These are phyloP conservation scores for Lachancea cidri DNA, from an alignment of 805 yeast genomes.

Conservation along the genomic window DNA sequence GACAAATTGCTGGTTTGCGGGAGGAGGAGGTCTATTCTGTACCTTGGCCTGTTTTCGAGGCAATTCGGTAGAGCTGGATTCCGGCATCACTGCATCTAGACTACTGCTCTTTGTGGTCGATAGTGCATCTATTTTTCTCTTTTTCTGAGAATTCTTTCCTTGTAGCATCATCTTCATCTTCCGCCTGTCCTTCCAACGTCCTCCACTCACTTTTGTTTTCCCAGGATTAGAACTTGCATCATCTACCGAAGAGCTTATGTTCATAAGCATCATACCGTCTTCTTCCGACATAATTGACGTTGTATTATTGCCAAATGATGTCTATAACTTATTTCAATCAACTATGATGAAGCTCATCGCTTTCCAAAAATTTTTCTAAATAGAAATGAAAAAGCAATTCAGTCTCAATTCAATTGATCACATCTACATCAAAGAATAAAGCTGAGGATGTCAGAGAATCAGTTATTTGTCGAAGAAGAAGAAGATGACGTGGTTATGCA, in stretches of 20 bases:
- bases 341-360: constrained; percentile 19
- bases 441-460: constrained; percentile 1
- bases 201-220: constrained; percentile 53
- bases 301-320: background rate
- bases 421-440: background rate
- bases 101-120: too few relatives aligned
- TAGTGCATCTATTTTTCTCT: too few relatives aligned
- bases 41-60: constrained; percentile 21
- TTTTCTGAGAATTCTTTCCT: constrained; percentile 37
- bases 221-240: constrained; percentile 19
- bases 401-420: constrained; percentile 1
- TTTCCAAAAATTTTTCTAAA: constrained; percentile 13
- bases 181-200: constrained; percentile 79
- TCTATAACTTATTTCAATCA: background rate
- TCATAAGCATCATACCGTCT: constrained; percentile 49
- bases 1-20: constrained; percentile 47
- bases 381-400: constrained; percentile 2
- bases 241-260: constrained; percentile 51
- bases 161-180: constrained; percentile 46
- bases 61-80: constrained; percentile 6
- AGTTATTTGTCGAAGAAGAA: constrained; percentile 35
- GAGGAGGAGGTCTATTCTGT: constrained; percentile 40
- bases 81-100: too few relatives aligned
- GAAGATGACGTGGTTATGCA: constrained; percentile 28
- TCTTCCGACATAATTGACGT: constrained; percentile 26